These are phyloP conservation scores for Populus hybrid DNA, from an alignment of 441 rosid genomes.

Conservation along the genomic window DNA sequence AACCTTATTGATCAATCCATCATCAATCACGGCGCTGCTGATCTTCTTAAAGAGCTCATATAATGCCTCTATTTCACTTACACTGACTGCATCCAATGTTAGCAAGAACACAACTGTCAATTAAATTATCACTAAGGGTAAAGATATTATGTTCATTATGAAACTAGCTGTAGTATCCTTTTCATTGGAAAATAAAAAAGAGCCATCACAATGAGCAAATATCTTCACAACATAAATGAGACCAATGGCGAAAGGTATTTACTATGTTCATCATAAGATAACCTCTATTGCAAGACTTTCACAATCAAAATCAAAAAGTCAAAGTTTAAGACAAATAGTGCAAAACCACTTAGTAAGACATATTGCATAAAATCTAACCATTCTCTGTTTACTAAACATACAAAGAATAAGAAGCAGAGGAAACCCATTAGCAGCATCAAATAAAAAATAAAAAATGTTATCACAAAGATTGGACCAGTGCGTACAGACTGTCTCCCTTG, in stretches of 20 bases:
- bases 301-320: not conserved
- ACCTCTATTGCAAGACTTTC: not conserved
- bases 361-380: not conserved
- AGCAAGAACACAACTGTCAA: constrained; percentile 17
- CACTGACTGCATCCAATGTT: constrained; percentile 67
- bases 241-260: not conserved
- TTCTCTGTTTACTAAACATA: not conserved
- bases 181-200: not conserved
- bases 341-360: not conserved
- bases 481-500: constrained; percentile 98
- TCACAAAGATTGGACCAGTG: constrained; percentile 2
- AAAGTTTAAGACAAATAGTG: not conserved
- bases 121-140: constrained; percentile 7
- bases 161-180: not conserved
- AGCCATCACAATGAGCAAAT: not conserved
- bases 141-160: not conserved
- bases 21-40: constrained; percentile 97
- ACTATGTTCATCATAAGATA: not conserved
- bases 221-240: not conserved
- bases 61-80: constrained; percentile 95
- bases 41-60: constrained; percentile 98
- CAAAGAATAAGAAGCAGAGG: not conserved
- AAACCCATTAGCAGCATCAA: not conserved
- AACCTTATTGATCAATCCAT: constrained; percentile 93
- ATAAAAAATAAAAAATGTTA: not conserved